Evolutionary conservation across 140 eudicot species (phyloP).

Genomic region (Stevia rebaudiana): DNA sequence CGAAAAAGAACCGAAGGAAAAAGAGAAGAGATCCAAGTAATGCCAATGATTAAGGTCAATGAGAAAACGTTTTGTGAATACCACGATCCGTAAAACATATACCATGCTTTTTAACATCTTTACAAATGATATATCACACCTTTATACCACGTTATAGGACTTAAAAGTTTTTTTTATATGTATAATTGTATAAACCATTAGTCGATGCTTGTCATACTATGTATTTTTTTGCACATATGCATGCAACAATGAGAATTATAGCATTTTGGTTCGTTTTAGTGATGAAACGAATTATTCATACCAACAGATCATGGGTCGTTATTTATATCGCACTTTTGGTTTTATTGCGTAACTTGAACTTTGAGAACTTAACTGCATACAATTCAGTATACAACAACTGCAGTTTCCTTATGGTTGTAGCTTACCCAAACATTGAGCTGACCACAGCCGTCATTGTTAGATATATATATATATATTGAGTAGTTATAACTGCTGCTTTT

Average conservation of each 20-base stretch:
- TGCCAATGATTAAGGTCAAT: constrained; percentile 8
- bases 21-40: constrained; percentile 19
- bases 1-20: constrained; percentile 27
- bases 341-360: neutral
- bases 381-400: too few species aligned
- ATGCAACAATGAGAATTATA: constrained; percentile 15
- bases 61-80: constrained; percentile 8
- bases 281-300: neutral
- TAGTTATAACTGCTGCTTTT: too few species aligned
- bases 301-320: too few species aligned
- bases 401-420: too few species aligned
- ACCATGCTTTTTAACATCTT: neutral
- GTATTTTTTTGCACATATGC: constrained; percentile 7
- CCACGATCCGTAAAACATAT: neutral
- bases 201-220: constrained; percentile 6
- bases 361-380: too few species aligned
- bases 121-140: constrained; percentile 18
- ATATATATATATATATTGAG: too few species aligned
- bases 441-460: too few species aligned
- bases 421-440: too few species aligned
- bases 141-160: constrained; percentile 2
- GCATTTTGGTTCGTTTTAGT: neutral
- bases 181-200: constrained; percentile 17
- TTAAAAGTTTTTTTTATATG: constrained; percentile 12
- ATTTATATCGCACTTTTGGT: too few species aligned